Base-by-base conservation (phyloP, 129 eudicot genomes). In the Pseudognaphalium luteoalbum region DNA sequence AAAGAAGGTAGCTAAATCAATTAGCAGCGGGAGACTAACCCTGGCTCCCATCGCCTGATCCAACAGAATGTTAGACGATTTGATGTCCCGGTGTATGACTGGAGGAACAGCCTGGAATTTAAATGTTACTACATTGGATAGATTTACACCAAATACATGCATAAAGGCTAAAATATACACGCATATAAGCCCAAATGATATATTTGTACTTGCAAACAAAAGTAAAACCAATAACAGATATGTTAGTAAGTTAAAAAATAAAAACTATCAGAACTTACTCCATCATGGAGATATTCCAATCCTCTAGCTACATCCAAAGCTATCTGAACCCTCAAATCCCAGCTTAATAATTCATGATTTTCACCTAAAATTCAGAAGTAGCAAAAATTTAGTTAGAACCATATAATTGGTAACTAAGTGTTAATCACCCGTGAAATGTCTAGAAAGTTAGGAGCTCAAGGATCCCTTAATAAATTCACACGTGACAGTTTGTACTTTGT, bases 211-310 rank as follows among this genome's bases (percentile, higher is more conserved):
- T 75, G 41, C 37, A 69, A 59, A 59, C 19, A 25, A 58, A 78
- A 29, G 33, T n/a, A 15, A 34, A 58, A 72, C 34, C 85, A 34
- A 19, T 12, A 54, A 37, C 5, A 39, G 7, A 58, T 59, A 60
- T 35, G 50, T 59, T 29, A 41, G 21, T 20, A 34, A 16, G 65
- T 30, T 21, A 30, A 34, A 76, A 71, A 25, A 25, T 25, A 25
- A 25, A 50, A 37, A 76, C 29, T 29, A 15, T 35, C 19, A 74
- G 44, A 84, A 75, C 83, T 84, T 87, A 94, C 98, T 81, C 98
- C 98, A 82, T 94, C 98, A 81, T 94, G 98, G 74, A 94, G 98
- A 87, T 94, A 94, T 78, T 94, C 97, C 90, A 94, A 87, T 59
- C 98, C 98, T 78, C 96, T 84, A 39, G 98, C 93, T 80, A 94